Evolutionary conservation across 768 basidiomycete genomes (phyloP).

Genomic region (Lactarius psammicola): DNA sequence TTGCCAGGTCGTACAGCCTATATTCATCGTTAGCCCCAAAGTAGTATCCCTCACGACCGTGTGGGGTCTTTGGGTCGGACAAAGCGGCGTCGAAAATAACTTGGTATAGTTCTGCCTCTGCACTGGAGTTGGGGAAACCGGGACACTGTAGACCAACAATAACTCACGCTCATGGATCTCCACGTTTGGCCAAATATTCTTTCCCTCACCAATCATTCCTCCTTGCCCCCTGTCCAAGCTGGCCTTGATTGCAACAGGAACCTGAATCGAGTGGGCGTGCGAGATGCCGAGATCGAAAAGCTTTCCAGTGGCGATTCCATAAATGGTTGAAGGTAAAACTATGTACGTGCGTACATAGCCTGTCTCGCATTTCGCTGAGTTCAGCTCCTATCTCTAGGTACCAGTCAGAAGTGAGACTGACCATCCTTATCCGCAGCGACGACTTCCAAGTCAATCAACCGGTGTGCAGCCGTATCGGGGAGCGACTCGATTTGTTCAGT

Average conservation of each 20-base stretch:
- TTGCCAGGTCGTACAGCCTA: conserved; percentile 37
- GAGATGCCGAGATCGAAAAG: conserved; percentile 53
- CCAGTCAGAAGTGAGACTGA: conserved; percentile 23
- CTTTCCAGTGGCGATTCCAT: conserved; percentile 48
- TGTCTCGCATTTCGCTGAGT: conserved; percentile 21
- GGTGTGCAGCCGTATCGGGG: conserved; percentile 46
- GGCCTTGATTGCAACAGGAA: conserved; percentile 48
- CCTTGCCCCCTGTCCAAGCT: conserved; percentile 48
- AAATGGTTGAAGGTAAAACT: conserved; percentile 57
- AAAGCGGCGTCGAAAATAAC: conserved; percentile 43
- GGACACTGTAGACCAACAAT: background rate
- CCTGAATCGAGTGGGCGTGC: conserved; percentile 52
- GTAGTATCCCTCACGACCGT: conserved; percentile 40
- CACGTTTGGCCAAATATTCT: conserved; percentile 59
- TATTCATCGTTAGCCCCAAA: conserved; percentile 39
- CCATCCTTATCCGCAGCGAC: conserved; percentile 50
- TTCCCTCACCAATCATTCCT: conserved; percentile 55
- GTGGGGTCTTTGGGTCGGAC: conserved; percentile 29
- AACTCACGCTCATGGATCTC: conserved; percentile 53
- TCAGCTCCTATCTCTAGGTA: background rate
- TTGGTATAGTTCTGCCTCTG: conserved; percentile 47
- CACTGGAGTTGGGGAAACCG: background rate
- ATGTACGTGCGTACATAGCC: conserved; percentile 54
- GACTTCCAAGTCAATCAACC: conserved; percentile 48
- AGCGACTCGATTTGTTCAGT: conserved; percentile 45